Conservation (phyloP, 73 alveolate species). For the Breviolum minutum region DNA sequence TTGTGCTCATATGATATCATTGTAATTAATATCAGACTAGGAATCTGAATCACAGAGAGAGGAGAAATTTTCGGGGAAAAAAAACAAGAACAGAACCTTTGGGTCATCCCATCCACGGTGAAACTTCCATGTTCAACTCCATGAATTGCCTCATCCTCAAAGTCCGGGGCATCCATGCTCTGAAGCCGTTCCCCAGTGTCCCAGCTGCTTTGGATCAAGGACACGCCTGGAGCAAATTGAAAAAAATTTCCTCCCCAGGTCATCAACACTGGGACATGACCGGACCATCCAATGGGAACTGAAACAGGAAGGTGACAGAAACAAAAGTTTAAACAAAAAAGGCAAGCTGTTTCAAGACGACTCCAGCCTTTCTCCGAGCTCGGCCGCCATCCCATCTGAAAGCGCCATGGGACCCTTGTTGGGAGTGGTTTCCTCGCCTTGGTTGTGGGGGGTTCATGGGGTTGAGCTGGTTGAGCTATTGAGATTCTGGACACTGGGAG, state of each 20-base stretch:
- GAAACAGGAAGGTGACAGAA: no score
- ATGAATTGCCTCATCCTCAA: slow-evolving; percentile 10
- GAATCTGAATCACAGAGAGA: neutral
- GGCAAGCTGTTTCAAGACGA: no score
- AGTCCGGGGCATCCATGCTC: neutral
- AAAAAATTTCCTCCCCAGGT: neutral
- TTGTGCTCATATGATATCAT: no score
- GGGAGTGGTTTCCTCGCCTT: slow-evolving; percentile 73
- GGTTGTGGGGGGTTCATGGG: neutral
- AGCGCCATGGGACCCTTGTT: slow-evolving; percentile 36
- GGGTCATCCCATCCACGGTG: neutral
- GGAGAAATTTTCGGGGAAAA: neutral
- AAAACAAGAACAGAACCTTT: neutral
- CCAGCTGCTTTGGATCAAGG: slow-evolving; percentile 63
- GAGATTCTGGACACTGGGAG: neutral
- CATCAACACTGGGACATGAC: neutral
- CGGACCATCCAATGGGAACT: no score
- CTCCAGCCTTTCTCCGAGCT: neutral
- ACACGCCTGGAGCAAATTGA: neutral
- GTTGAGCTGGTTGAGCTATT: neutral
- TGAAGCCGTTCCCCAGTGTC: slow-evolving; percentile 72
- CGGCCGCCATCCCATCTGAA: slow-evolving; percentile 68
- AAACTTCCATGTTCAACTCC: no score
- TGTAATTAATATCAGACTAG: neutral
- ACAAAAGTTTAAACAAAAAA: no score